A percentile compares a stretch with the other conserved stretches of the same genome.
Evolutionary conservation across 106 monocot genomes (phyloP).

Genomic region (Dioscorea alata): DNA sequence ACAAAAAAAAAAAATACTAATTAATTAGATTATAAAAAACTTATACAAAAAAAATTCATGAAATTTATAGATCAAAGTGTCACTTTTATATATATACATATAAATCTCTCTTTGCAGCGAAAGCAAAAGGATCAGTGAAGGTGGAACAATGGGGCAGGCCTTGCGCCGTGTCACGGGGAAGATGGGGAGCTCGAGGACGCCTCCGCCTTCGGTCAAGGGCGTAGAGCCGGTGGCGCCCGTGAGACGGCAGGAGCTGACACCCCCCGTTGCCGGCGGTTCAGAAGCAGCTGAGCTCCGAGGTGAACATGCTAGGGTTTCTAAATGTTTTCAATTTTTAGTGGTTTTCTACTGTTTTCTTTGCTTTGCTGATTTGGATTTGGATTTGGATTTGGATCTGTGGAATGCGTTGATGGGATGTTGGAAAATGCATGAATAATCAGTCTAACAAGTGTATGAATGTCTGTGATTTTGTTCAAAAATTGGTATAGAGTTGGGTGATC

Average conservation of each 20-base stretch:
- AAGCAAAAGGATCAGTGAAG: neutral
- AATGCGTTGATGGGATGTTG: neutral
- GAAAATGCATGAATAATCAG: neutral
- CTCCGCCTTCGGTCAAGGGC: neutral
- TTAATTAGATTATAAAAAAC: too few relatives aligned
- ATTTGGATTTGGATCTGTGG: neutral
- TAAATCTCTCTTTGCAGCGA: too few relatives aligned
- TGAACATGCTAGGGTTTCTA: neutral
- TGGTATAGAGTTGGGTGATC: too few relatives aligned
- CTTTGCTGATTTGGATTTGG: neutral
- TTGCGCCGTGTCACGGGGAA: neutral
- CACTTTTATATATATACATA: too few relatives aligned
- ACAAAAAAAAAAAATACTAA: too few relatives aligned
- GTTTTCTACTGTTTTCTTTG: neutral
- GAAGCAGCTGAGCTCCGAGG: neutral
- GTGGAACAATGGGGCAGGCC: neutral
- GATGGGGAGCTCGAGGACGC: neutral
- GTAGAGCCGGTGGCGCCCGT: neutral
- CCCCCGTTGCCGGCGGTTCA: neutral
- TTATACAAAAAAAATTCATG: too few relatives aligned
- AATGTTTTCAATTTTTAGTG: too few relatives aligned
- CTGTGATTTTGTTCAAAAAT: too few relatives aligned
- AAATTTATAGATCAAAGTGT: too few relatives aligned
- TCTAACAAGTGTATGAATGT: too few relatives aligned
- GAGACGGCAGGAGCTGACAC: neutral